Evolutionary conservation across 371 early-diverging fungal species (phyloP), one percentile per base, ranked within the genome.

Genomic region (Mortierella sp.): DNA sequence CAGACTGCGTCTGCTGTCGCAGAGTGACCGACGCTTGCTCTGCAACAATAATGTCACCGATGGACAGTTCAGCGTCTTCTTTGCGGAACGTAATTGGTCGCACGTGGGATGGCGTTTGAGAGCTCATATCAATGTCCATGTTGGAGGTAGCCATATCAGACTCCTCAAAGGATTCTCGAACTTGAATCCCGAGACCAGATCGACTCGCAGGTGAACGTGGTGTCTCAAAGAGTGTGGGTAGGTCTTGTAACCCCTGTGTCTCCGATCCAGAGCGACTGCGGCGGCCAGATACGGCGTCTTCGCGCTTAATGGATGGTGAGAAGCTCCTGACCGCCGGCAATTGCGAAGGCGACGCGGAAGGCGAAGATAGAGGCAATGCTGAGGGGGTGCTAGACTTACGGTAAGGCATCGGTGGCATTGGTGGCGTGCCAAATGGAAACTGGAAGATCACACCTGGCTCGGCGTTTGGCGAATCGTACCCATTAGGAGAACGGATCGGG

Each of bases 361-460:
- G 50, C 4, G 46, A 25, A 13, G 60, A 54, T 22, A 44, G 25
- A 17, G 52, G 31, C 22, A 50, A 39, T 16, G 48, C 48, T 3
- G 65, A 65, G n/a, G 65, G 46, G 1, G 64, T 51, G 21, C 54
- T 56, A 16, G 58, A 50, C 31, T 55, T 50, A 16, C 64, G 56
- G 49, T 54, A 54, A 3, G 63, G 43, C 9, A 52, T 37, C 2
- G 60, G 22, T 12, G 64, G 55, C 8, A 64, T 9, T 8, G 62
- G 24, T 44, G 73, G 67, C 3, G 67, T 54, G 14, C 76, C 76
- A 27, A 74, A 74, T 2, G 76, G 76, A 12, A 74, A 45, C 37
- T 63, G 68, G 41, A 74, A 74, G 45, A 74, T 63, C 10, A 74
- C 68, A 8, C 76, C 76, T 6, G 72, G 72, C 14, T 65, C 55